A percentile compares a stretch with the other conserved stretches of the same genome.
phyloP scores from a whole-genome alignment of 495 filamentous ascomycete species.

The Ramalina peruviana region DNA sequence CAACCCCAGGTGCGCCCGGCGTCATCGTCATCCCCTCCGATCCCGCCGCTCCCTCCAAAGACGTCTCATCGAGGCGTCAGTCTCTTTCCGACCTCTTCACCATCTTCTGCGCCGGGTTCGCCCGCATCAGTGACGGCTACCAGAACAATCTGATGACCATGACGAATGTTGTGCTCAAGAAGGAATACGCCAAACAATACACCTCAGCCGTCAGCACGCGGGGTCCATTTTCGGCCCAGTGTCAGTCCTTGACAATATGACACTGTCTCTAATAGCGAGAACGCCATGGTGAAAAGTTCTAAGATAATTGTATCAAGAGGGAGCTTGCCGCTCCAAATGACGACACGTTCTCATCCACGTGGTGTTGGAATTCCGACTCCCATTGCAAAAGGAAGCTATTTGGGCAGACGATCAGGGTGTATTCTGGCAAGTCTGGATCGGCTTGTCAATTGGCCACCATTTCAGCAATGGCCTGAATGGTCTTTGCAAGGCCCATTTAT shows the following conservation, averaged over 20 bases:
- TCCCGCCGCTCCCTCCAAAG: conserved; percentile 14
- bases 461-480: conserved; percentile 34
- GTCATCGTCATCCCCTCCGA: conserved; percentile 1
- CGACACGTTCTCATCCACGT: conserved; percentile 18
- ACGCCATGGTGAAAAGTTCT: too few relatives aligned
- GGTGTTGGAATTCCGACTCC: conserved; percentile 27
- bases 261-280: too few relatives aligned
- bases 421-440: conserved; percentile 12
- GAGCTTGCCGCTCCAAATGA: too few relatives aligned
- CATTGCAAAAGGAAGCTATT: conserved; percentile 31
- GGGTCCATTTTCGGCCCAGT: too few relatives aligned
- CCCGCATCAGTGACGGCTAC: conserved; percentile 39
- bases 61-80: conserved; percentile 24
- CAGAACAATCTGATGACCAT: conserved; percentile 43
- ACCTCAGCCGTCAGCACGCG: conserved; percentile 31
- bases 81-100: conserved; percentile 33
- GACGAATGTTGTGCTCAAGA: conserved; percentile 35
- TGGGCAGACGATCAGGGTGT: conserved; percentile 39
- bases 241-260: too few relatives aligned
- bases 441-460: conserved; percentile 32
- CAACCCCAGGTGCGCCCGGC: conserved; percentile 5
- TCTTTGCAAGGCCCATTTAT: conserved; percentile 38
- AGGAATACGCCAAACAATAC: conserved; percentile 32
- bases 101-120: conserved; percentile 35
- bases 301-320: too few relatives aligned